A percentile compares a stretch with the other conserved stretches of the same genome.
Evolutionary conservation across 2,329 filamentous ascomycete species (phyloP).

Genomic region (Periglandula ipomoeae): DNA sequence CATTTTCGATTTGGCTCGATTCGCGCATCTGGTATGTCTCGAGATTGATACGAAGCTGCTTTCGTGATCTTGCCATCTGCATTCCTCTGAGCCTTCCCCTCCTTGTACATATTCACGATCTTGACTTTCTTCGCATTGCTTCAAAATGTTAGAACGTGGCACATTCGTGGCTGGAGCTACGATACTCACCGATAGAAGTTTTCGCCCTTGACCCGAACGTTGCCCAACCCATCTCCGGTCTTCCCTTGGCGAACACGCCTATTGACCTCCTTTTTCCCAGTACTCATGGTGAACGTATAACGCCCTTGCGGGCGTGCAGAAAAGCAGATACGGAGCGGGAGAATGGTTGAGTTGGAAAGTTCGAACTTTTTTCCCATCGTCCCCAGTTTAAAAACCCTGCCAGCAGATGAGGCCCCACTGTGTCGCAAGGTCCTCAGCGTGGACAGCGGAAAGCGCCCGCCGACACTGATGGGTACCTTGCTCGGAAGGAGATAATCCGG

Average conservation of each 20-base stretch:
- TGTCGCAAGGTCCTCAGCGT: neutral
- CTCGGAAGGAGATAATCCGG: conserved; percentile 5
- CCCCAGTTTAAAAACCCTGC: conserved; percentile 7
- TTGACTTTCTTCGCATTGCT: conserved; percentile 77
- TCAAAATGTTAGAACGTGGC: conserved; percentile 10
- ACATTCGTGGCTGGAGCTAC: conserved; percentile 1
- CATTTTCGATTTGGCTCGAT: conserved; percentile 96
- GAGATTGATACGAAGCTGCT: conserved; percentile 74
- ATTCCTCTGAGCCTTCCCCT: conserved; percentile 75
- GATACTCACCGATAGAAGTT: conserved; percentile 79
- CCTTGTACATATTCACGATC: conserved; percentile 81
- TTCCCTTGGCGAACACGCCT: conserved; percentile 81
- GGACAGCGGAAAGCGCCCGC: neutral
- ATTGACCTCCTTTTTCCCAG: conserved; percentile 81
- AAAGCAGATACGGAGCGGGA: neutral
- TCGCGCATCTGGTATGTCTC: conserved; percentile 70
- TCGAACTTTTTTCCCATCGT: neutral
- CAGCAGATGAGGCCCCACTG: neutral
- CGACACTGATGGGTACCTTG: neutral
- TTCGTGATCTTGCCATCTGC: conserved; percentile 75
- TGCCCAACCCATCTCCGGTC: conserved; percentile 75
- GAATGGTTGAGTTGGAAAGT: neutral
- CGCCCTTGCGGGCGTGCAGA: neutral
- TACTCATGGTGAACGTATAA: conserved; percentile 55
- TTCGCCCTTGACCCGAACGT: conserved; percentile 91